phyloP scores from a whole-genome alignment of 75 land plant species.

The Picea glauca region DNA sequence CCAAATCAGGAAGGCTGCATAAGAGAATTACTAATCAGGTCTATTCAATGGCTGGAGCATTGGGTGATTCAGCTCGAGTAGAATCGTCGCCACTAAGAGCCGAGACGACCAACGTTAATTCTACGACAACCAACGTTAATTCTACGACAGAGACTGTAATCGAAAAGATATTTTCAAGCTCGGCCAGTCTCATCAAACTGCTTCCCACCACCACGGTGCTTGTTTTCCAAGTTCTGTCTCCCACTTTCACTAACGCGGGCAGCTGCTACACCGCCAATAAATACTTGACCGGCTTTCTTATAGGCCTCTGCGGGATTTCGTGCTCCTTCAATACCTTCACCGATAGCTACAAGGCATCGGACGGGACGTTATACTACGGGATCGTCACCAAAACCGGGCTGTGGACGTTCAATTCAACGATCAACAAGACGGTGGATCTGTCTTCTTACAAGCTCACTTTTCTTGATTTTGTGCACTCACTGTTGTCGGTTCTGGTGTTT shows the following conservation, averaged over 20 bases:
- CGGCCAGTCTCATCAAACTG: constrained; percentile 11
- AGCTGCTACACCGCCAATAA: constrained; percentile 13
- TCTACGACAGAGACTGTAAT: not conserved
- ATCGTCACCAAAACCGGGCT: not conserved
- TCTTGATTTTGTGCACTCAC: constrained; percentile 1
- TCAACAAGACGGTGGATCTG: not conserved
- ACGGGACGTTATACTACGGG: constrained; percentile 6
- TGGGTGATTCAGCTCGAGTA: too few relatives aligned
- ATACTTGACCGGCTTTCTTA: not conserved
- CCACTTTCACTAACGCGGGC: constrained; percentile 12
- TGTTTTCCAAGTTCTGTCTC: constrained; percentile 13
- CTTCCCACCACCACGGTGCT: constrained; percentile 20
- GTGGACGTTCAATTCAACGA: not conserved
- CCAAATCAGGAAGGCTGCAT: too few relatives aligned
- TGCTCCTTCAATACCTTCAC: constrained; percentile 4
- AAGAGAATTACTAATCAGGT: too few relatives aligned
- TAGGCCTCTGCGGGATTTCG: not conserved
- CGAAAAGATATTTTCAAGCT: not conserved
- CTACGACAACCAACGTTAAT: too few relatives aligned
- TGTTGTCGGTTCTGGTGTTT: not conserved
- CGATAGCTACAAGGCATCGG: not conserved
- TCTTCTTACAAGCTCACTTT: constrained; percentile 2
- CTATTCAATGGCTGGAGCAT: too few relatives aligned
- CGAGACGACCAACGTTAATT: too few relatives aligned
- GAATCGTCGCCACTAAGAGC: too few relatives aligned